Base-by-base conservation (phyloP, 371 early-diverging fungal genomes). In the Fennellomyces sp. region DNA sequence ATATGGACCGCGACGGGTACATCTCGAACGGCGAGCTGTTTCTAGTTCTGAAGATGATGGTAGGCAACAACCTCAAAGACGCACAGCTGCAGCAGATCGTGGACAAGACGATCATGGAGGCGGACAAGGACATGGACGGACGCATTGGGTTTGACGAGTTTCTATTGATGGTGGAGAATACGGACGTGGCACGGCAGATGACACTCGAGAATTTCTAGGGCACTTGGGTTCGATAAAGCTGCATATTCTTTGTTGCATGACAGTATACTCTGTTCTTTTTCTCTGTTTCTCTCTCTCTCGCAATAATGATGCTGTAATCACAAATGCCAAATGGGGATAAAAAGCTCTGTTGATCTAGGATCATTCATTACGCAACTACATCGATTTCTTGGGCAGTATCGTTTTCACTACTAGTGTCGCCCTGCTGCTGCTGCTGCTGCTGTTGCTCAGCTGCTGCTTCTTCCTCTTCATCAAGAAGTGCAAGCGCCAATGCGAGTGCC, bases 51-150 rank as follows among this genome's bases (percentile, higher is more conserved):
- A 97, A 96, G 81, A 96, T 95, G 94, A 97, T 97, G 97, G 96
- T 95, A 17, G 97, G 98, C 8, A 93, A 90, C 75, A 96, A 97
- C 70, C 80, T 99, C 50, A 90, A 89, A 54, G 96, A 96, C 55
- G 85, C 87, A 28, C 97, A 97, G 74, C 84, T 99, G 38, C 98
- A 99, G 72, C 98, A 98, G 78, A 97, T 99, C 65, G 99, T 99
- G 5, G 99, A 99, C 82, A 97, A 97, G 83, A 97, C 98, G 6
- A 97, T 98, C 53, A 92, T 94, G 88, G 97, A 97, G 72, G 98
- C 97, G 11, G 99, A 98, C 76, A 84, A 84, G 75, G 93, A 97
- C 69, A 87, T 85, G 63, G 98, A 97, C 68, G 97, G 97, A 51
- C 88, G 89, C 66, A 91, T 98, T 42, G 90, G 91, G 39, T 97